Evolutionary conservation across 2,329 filamentous ascomycete genomes (phyloP), one percentile per base, ranked within the genome.

Genomic region (Trichoderma guizhouense): DNA sequence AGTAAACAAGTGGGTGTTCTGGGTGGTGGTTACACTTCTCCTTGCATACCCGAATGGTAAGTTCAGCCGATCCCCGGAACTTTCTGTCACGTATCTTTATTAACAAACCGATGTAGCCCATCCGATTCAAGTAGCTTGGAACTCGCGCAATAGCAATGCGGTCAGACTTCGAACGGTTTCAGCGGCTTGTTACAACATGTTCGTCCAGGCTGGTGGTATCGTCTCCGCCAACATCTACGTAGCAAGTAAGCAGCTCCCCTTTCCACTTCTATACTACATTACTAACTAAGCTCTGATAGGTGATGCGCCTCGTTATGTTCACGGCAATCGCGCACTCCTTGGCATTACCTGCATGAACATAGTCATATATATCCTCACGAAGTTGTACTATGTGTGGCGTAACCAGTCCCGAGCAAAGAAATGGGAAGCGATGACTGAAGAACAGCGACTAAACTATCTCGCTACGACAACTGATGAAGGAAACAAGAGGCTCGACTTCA

Each of bases 111-210:
- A 7, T 26, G 55, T 24, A 77, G 76, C 75, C 21, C 80, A 81
- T 32, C 79, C 80, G n/a, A 80, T 82, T 39, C 76, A 86, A 15
- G 89, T 91, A 0, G 87, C 85, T 0, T 87, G 89, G 79, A 89
- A 86, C 2, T 89, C 87, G 3, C 85, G 88, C 66, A 92, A 91
- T 76, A 86, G 88, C 1, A 88, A 89, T 32, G 85, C 86, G 2
- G 89, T 92, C 1, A 84, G 89, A 2, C 91, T 89, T 0, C 81
- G 90, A 3, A 88, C 90, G 0, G 87, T 92, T 12, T 86, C 87
- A 0, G 85, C 86, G 0, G 89, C 88, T 0, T 74, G 90, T 9
- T 91, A 91, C 80, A 91, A 91, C 76, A 86, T 86, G 83, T 81
- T 80, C 21, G 83, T 86, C 0, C 85, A 86, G 71, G 80, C 82